Evolutionary conservation across 495 filamentous ascomycete species (phyloP).

Genomic region (Cetradonia linearis): DNA sequence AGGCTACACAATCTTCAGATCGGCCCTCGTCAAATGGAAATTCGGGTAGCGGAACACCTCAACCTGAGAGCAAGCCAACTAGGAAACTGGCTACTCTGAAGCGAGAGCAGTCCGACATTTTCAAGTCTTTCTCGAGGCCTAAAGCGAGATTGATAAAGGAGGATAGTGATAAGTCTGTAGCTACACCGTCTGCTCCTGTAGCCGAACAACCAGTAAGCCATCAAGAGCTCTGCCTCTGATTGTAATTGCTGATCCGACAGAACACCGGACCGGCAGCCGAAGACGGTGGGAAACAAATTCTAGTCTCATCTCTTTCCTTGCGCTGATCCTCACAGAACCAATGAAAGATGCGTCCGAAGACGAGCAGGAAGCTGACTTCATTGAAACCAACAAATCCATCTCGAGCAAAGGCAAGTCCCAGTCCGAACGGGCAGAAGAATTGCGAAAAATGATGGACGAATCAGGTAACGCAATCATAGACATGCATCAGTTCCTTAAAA

Average conservation of each 20-base stretch:
- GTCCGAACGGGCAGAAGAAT: slow-evolving; percentile 60
- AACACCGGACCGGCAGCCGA: slow-evolving; percentile 31
- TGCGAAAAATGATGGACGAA: slow-evolving; percentile 82
- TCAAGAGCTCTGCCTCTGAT: not conserved
- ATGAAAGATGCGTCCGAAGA: slow-evolving; percentile 62
- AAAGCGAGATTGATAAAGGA: slow-evolving; percentile 54
- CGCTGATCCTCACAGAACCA: slow-evolving; percentile 25
- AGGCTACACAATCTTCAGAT: slow-evolving; percentile 21
- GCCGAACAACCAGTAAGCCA: slow-evolving; percentile 33
- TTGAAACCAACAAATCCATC: slow-evolving; percentile 33
- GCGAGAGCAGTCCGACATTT: slow-evolving; percentile 55
- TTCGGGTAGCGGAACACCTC: slow-evolving; percentile 16
- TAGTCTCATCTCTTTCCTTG: slow-evolving; percentile 23
- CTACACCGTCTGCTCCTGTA: slow-evolving; percentile 30
- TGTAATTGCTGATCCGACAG: slow-evolving; percentile 17
- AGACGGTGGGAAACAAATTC: slow-evolving; percentile 40
- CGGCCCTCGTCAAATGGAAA: slow-evolving; percentile 21
- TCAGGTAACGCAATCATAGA: slow-evolving; percentile 42
- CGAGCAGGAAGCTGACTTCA: slow-evolving; percentile 56
- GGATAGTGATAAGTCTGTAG: slow-evolving; percentile 29
- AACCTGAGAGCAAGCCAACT: slow-evolving; percentile 29
- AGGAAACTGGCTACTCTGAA: slow-evolving; percentile 41
- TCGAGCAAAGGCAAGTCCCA: slow-evolving; percentile 41
- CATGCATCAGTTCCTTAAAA: slow-evolving; percentile 3
- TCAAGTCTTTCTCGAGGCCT: slow-evolving; percentile 76